Base-by-base conservation (phyloP, 2,329 filamentous ascomycete species). In the Colletotrichum lindemuthianum region DNA sequence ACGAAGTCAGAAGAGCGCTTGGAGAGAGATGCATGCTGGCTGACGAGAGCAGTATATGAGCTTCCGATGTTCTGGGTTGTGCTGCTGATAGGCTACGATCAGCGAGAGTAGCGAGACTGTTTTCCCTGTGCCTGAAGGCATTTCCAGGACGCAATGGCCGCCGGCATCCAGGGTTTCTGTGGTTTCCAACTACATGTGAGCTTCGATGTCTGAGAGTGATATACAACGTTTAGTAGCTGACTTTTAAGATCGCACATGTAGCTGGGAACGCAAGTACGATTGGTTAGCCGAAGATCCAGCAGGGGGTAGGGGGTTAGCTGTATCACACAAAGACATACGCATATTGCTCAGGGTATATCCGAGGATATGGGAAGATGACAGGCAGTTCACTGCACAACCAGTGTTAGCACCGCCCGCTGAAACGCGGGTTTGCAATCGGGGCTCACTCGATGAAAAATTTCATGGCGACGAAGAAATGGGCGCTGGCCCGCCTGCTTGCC, bases 121-220 rank as follows among this genome's bases (percentile, higher is more conserved):
- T 83, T 99, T 99, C 67, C 96, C 96, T 32, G 96, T 99, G 47
- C 96, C 96, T 65, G 96, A 99, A 78, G 96, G 96, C 96, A 99
- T 99, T 81, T 99, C 96, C 71, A 99, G 81, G 24, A 99, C 95
- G 77, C 94, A 97, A 79, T 99, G 93, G 66, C 96, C 96, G 56
- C 92, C 92, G 16, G 90, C 91, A 84, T 99, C 96, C 73, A 99
- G 90, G 16, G 96, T 98, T 70, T 82, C 84, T 86, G 51, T 8
- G 15, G n/a, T 11, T 36, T 40, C 10, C 6, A 39, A 32, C 13
- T 3, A 11, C 9, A 41, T 6, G 49, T 65, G 43, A 63, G 52
- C 48, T 16, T 32, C 34, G 11, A 9, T 8, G 24, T 11, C 16
- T n/a, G 8, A 5, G 24, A 24, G 8, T 47, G 9, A 11, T n/a